phyloP scores from a whole-genome alignment of 2,329 filamentous ascomycete species.

The Epichloe sp. region DNA sequence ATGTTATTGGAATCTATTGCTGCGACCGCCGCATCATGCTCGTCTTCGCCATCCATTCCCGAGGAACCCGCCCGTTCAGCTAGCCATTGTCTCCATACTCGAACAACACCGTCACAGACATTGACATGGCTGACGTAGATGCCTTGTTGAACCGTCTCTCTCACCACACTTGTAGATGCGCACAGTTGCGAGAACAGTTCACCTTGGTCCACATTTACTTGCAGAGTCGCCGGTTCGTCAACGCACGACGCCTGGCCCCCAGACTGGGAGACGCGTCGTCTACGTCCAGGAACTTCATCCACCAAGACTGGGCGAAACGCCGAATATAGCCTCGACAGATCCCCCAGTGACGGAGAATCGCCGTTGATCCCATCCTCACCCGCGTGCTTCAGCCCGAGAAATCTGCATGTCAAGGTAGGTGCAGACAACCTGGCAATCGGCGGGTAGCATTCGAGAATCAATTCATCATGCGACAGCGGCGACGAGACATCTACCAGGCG shows the following conservation, averaged over 20 bases:
- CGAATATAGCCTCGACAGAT: slow-evolving; percentile 50
- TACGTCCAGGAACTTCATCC: slow-evolving; percentile 26
- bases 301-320: slow-evolving; percentile 53
- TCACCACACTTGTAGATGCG: slow-evolving; percentile 53
- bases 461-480: slow-evolving; percentile 30
- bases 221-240: slow-evolving; percentile 39
- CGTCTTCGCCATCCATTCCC: not conserved
- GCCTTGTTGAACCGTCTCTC: slow-evolving; percentile 45
- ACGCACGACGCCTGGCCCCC: slow-evolving; percentile 5
- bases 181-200: slow-evolving; percentile 67
- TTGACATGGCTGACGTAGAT: slow-evolving; percentile 52
- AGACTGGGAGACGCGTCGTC: not conserved
- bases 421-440: slow-evolving; percentile 56
- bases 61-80: slow-evolving; percentile 22
- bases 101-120: slow-evolving; percentile 53
- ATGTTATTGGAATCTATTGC: slow-evolving; percentile 22
- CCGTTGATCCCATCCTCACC: slow-evolving; percentile 6
- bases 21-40: not conserved
- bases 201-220: slow-evolving; percentile 51
- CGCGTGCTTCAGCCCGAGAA: slow-evolving; percentile 39
- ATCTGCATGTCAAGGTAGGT: slow-evolving; percentile 54
- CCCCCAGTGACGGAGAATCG: slow-evolving; percentile 13
- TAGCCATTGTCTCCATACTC: slow-evolving; percentile 64
- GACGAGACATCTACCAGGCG: slow-evolving; percentile 35
- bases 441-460: slow-evolving; percentile 70